Evolutionary conservation across 169 alveolate genomes (phyloP), one percentile per base, ranked within the genome.

Genomic region (Plasmodium gonderi): DNA sequence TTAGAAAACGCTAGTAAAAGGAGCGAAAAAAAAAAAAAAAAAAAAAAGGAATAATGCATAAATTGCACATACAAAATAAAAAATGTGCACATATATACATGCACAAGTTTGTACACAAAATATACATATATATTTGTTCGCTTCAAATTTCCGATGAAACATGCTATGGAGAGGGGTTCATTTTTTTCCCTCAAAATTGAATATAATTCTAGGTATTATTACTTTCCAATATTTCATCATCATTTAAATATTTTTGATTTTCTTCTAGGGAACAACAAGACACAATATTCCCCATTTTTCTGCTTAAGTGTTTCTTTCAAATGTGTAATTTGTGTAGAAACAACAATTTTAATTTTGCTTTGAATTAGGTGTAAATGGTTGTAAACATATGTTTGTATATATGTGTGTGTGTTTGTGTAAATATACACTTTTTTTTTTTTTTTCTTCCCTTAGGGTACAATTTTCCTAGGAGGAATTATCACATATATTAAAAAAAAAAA

Each of bases 211-310:
- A 47, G 17, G 36, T 80, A 51, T 69, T 17, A 83, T 83, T 83
- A 83, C 92, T 83, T 83, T 83, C 92, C 33, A 83, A 83, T 72
- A 83, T 72, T 83, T 83, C 92, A 60, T 83, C 92, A 40, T 83
- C 92, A 54, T 83, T 83, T 76, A 83, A n/a, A 65, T 83, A 72
- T 83, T 83, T 83, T 83, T 83, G 60, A 83, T 72, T 69, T 72
- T 83, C 92, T 11, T 83, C 92, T 72, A 83, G 77, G 38, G 92
- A 83, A 83, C 92, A 83, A 83, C 92, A 83, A 17, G 92, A 83
- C 44, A 83, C 77, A 69, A 83, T 72, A 83, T 83, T 83, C 64
- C 92, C 92, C 92, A 83, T 83, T 83, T 83, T 83, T 14, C 20
- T 36, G 54, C 29, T 47, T 49, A 40, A 31, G 51, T 3, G 31